Base-by-base conservation (phyloP, 2,329 filamentous ascomycete genomes). In the Cercospora sp. region DNA sequence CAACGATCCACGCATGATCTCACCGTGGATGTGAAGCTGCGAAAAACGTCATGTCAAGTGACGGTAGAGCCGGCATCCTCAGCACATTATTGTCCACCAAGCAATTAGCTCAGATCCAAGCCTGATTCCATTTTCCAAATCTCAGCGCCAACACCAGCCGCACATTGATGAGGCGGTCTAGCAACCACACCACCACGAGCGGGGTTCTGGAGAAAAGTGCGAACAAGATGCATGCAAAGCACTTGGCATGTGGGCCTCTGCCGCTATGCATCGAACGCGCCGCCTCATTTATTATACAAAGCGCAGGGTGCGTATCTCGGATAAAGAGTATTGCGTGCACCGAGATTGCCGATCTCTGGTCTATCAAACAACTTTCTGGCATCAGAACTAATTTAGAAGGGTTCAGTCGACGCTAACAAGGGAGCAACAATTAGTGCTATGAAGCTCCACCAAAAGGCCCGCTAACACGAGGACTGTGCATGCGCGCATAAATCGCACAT, bases 261-360 rank as follows among this genome's bases (percentile, higher is more conserved):
- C 42, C 42, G 42, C 42, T 23, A 48, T 18, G 42, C 42, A 48
- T 61, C 31, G 20, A 23, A 33, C 36, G 31, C 36, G 31, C 20
- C 36, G 23, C 59, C 23, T 23, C 18, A 16, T 61, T 20, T n/a
- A 45, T 26, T 23, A 4, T 23, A 61, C 33, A 33, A 20, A 61
- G 31, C 18, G 59, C 59, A 61, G 31, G 33, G 33, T 42, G 20
- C 16, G 33, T 40, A 61, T n/a, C n/a, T n/a, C 60, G 40, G 60
- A 40, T n/a, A 23, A 62, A 28, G 36, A 31, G 60, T 40, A 51
- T 42, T 61, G 51, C 36, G n/a, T 18, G 30, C 59, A 30, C 65
- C 60, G 65, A 63, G 65, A 67, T 67, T 67, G 65, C 65, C 65
- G 60, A 67, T 63, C 65, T 48, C 26, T 31, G 42, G 26, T 33